These are phyloP conservation scores for Umbelopsis sp. DNA, from an alignment of 192 early-diverging fungal species.

Conservation along the genomic window DNA sequence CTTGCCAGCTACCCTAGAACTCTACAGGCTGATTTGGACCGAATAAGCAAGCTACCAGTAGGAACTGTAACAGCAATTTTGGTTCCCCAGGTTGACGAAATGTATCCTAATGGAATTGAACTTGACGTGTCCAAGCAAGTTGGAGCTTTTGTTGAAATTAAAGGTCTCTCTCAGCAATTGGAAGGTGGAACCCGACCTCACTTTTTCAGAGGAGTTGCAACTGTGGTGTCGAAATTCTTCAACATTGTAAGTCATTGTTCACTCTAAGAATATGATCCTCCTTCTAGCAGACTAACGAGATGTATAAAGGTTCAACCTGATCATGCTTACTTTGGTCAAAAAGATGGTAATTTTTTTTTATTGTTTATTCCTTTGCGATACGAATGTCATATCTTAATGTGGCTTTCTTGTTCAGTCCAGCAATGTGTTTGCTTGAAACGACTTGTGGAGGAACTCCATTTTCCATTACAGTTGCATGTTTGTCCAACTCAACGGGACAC, in stretches of 20 bases:
- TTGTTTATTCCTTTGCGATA: neutral
- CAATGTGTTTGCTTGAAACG: slow-evolving; percentile 80
- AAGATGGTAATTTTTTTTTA: slow-evolving; percentile 65
- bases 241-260: slow-evolving; percentile 59
- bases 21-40: slow-evolving; percentile 70
- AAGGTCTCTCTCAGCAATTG: slow-evolving; percentile 88
- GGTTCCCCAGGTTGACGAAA: slow-evolving; percentile 75
- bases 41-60: slow-evolving; percentile 51
- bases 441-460: slow-evolving; percentile 85
- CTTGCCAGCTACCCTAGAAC: slow-evolving; percentile 89
- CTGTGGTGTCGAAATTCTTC: slow-evolving; percentile 92
- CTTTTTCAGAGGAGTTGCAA: slow-evolving; percentile 97
- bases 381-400: neutral
- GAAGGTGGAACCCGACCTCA: slow-evolving; percentile 91
- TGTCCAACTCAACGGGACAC: slow-evolving; percentile 74
- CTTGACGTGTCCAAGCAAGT: slow-evolving; percentile 76
- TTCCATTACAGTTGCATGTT: slow-evolving; percentile 74
- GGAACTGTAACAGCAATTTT: slow-evolving; percentile 57
- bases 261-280: neutral
- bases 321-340: slow-evolving; percentile 91
- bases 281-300: neutral
- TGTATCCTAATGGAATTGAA: slow-evolving; percentile 93
- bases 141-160: slow-evolving; percentile 92
- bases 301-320: slow-evolving; percentile 64
- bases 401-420: slow-evolving; percentile 50